Evolutionary conservation across 139 green algal species (phyloP).

Genomic region (Chlorella sp.): DNA sequence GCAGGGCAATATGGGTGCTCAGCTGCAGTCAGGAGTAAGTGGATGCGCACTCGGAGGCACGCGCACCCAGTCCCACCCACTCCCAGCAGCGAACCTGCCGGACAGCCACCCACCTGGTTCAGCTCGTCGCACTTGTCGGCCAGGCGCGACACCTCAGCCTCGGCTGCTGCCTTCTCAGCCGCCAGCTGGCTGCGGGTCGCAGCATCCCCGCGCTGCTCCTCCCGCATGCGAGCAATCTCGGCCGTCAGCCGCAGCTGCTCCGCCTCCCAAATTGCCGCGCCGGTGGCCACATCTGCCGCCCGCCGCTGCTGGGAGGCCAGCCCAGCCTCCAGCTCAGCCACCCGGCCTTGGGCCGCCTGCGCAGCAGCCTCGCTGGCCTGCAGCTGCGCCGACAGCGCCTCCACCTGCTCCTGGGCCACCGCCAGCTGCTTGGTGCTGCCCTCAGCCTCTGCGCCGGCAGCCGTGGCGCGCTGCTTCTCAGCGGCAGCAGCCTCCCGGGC

Average conservation of each 20-base stretch:
- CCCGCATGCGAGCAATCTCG: not conserved
- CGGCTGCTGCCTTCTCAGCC: not conserved
- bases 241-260: not conserved
- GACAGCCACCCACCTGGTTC: no score
- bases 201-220: not conserved
- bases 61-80: no score
- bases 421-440: no score
- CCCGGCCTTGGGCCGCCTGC: not conserved
- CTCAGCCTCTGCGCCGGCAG: not conserved
- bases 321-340: not conserved
- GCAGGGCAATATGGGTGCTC: no score
- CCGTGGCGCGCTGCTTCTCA: not conserved
- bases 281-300: no score
- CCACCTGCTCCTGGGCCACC: not conserved
- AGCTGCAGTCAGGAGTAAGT: no score
- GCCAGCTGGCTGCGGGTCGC: slow-evolving; percentile 1
- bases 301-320: no score
- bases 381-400: not conserved
- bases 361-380: not conserved
- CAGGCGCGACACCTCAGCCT: slow-evolving; percentile 15
- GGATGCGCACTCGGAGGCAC: no score
- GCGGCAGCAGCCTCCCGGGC: not conserved
- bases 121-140: not conserved
- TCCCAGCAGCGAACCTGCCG: no score
- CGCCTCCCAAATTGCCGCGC: slow-evolving; percentile 12